Evolutionary conservation across 441 rosid genomes (phyloP), one percentile per base, ranked within the genome.

Genomic region (Flueggea neowawraea): DNA sequence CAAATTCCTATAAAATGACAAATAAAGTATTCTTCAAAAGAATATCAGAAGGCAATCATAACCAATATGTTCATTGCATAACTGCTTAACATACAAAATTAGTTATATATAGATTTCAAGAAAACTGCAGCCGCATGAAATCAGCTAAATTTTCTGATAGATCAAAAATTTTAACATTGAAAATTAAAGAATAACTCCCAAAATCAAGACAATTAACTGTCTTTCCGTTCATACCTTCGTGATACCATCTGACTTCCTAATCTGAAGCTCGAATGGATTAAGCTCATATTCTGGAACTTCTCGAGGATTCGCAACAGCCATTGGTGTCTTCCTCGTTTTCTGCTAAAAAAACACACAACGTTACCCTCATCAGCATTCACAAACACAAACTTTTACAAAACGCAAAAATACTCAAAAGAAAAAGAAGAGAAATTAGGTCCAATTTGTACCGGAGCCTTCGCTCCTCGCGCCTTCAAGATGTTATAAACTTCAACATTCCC

Each of bases 241-340:
- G 72, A 89, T 86, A 65, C 96, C 99, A 65, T 89, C 99, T 28
- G 82, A 71, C 78, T 81, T 94, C 63, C 97, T 89, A 66, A 94
- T 83, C 69, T 86, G 96, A 78, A 94, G 86, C 68, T 94, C 99
- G 45, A 85, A 75, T 1, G 99, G 99, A 76, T 94, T 87, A 53
- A 94, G 93, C 82, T 94, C 96, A 57, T 94, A 94, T 59, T 91
- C 99, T 11, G 99, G 99, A 63, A 91, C 83, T 69, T 91, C 96
- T 67, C 90, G 83, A 77, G 99, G 94, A 74, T 91, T 86, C 8
- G 90, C 68, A 63, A 91, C 97, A 39, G 80, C 45, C 97, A 89
- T 94, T 2, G 97, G 99, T 32, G 99, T 91, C 78, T 73, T 86
- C 73, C 80, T 94, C 49, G 84, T 83, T 86, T 80, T 87, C 97